phyloP scores from a whole-genome alignment of 148 eudicot species.

The Cornus controversa region DNA sequence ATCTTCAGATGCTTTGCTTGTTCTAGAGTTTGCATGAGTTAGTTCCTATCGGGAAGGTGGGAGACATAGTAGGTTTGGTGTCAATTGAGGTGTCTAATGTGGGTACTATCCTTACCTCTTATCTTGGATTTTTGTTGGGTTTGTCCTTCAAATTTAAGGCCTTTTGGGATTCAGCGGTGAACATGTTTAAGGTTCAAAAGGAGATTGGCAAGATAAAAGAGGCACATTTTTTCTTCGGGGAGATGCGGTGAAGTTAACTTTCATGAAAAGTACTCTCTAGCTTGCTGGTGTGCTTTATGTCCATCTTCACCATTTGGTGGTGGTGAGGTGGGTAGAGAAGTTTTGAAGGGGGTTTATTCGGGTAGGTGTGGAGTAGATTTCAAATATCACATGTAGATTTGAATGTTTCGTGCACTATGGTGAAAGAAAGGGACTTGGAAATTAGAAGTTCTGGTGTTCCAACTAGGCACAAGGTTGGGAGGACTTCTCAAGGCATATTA shows the following conservation, averaged over 20 bases:
- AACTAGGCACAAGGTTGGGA: too few relatives aligned
- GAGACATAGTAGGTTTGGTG: neutral
- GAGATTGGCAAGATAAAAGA: too few relatives aligned
- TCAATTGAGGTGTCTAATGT: neutral
- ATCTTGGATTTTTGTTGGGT: neutral
- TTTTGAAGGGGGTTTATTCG: too few relatives aligned
- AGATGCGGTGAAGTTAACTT: neutral
- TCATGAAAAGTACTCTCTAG: neutral
- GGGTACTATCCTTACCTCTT: neutral
- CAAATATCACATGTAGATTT: neutral
- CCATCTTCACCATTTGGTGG: neutral
- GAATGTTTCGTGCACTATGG: too few relatives aligned
- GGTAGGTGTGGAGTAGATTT: neutral
- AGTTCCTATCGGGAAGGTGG: neutral
- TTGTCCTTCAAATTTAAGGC: neutral
- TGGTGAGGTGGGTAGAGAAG: neutral
- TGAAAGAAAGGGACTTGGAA: too few relatives aligned
- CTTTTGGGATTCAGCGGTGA: neutral
- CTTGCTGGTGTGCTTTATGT: neutral
- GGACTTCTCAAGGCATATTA: too few relatives aligned
- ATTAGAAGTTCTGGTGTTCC: too few relatives aligned
- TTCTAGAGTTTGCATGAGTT: neutral
- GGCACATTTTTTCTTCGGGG: too few relatives aligned
- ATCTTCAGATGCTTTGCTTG: neutral
- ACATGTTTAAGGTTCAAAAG: too few relatives aligned